These are phyloP conservation scores for Talaromyces funiculosus DNA, from an alignment of 2,329 filamentous ascomycete species.

Conservation along the genomic window DNA sequence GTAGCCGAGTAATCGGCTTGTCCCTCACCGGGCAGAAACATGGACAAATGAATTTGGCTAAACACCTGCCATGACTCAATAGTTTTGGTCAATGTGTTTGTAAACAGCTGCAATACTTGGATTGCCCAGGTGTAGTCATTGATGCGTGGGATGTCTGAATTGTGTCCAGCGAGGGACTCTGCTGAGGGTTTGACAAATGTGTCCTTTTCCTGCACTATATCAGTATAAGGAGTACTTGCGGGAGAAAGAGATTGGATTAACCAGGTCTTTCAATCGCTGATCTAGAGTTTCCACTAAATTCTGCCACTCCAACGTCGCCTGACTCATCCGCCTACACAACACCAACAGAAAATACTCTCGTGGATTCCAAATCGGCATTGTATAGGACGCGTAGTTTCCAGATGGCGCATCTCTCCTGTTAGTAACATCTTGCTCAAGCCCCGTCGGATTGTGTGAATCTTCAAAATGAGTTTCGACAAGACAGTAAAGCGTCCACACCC, in stretches of 20 bases:
- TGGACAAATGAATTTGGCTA: background rate
- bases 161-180: background rate
- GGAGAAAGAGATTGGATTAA: background rate
- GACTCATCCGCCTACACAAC: background rate
- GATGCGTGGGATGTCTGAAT: background rate
- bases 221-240: background rate
- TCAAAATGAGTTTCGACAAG: background rate
- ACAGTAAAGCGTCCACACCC: conserved; percentile 8
- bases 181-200: background rate
- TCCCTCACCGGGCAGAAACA: background rate
- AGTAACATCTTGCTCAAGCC: background rate
- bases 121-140: conserved; percentile 8
- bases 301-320: conserved; percentile 1
- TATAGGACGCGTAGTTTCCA: background rate
- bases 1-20: background rate
- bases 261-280: background rate
- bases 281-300: conserved; percentile 2
- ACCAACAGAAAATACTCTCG: background rate
- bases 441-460: background rate
- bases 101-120: conserved; percentile 1
- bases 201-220: background rate
- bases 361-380: background rate
- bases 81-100: background rate
- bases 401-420: background rate
- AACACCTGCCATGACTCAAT: conserved; percentile 4